Evolutionary conservation across 768 basidiomycete species (phyloP).

Genomic region (Clitopilus hobsonii): DNA sequence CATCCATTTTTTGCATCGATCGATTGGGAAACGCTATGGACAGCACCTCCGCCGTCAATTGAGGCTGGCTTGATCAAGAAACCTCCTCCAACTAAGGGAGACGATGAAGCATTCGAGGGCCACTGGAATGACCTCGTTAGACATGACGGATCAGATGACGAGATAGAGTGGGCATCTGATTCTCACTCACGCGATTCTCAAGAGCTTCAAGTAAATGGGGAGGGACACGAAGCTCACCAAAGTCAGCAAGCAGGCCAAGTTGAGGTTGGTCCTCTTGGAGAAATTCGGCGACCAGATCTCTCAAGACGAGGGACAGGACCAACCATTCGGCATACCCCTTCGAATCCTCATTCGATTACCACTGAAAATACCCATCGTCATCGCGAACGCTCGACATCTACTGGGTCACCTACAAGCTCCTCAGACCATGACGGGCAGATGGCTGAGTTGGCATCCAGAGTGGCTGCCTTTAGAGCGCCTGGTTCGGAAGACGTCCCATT

Average conservation of each 20-base stretch:
- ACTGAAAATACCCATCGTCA: slow-evolving; percentile 17
- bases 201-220: neutral
- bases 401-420: slow-evolving; percentile 37
- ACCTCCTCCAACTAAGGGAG: slow-evolving; percentile 25
- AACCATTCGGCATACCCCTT: neutral
- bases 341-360: slow-evolving; percentile 4
- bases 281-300: slow-evolving; percentile 16
- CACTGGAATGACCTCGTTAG: slow-evolving; percentile 48
- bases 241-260: slow-evolving; percentile 1
- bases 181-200: slow-evolving; percentile 25
- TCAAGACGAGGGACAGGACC: slow-evolving; percentile 4
- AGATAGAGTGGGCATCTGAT: slow-evolving; percentile 50
- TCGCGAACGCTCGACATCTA: slow-evolving; percentile 12
- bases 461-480: slow-evolving; percentile 18
- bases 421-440: slow-evolving; percentile 25
- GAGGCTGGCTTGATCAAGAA: slow-evolving; percentile 56
- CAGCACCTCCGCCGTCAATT: slow-evolving; percentile 49
- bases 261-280: slow-evolving; percentile 39
- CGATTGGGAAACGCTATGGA: slow-evolving; percentile 66
- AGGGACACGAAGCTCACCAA: slow-evolving; percentile 3
- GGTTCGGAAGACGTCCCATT: neutral
- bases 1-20: slow-evolving; percentile 61
- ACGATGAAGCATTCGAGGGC: slow-evolving; percentile 38
- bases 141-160: slow-evolving; percentile 30
- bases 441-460: neutral